Conservation (phyloP, 495 filamentous ascomycete genomes). For the Aspergillus funiculosus region DNA sequence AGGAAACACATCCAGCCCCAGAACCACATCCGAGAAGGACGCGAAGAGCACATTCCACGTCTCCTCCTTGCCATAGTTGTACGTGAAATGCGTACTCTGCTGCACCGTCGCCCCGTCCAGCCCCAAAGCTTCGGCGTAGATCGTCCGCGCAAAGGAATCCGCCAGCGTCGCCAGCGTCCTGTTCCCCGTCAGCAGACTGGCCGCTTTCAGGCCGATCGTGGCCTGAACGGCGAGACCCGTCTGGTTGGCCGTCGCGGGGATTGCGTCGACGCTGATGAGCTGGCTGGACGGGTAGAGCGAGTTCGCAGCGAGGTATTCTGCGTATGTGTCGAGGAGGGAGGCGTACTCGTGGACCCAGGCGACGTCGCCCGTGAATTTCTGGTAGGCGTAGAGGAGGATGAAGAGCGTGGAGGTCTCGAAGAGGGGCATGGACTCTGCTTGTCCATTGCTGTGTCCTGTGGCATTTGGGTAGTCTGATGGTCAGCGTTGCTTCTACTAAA, state of each 20-base stretch:
- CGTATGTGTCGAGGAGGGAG: not conserved
- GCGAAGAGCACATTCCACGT: not conserved
- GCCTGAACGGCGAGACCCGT: not conserved
- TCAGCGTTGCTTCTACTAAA: too few relatives aligned
- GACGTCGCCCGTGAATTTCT: not conserved
- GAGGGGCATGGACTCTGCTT: not conserved
- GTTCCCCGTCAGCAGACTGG: not conserved
- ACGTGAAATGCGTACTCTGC: not conserved
- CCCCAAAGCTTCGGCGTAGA: not conserved
- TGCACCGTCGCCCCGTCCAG: not conserved
- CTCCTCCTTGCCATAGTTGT: not conserved
- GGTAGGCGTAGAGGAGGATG: not conserved
- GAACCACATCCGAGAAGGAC: not conserved
- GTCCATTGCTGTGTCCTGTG: not conserved
- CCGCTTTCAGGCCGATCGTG: not conserved
- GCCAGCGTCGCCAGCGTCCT: not conserved
- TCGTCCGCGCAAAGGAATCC: not conserved
- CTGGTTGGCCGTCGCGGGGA: not conserved
- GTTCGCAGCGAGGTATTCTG: not conserved
- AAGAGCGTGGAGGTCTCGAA: not conserved
- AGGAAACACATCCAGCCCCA: not conserved
- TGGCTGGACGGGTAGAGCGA: not conserved
- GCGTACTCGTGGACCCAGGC: not conserved
- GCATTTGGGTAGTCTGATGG: not conserved
- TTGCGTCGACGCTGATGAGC: not conserved